phyloP scores from a whole-genome alignment of 805 yeast species.

The Candida khao-thaluensis region DNA sequence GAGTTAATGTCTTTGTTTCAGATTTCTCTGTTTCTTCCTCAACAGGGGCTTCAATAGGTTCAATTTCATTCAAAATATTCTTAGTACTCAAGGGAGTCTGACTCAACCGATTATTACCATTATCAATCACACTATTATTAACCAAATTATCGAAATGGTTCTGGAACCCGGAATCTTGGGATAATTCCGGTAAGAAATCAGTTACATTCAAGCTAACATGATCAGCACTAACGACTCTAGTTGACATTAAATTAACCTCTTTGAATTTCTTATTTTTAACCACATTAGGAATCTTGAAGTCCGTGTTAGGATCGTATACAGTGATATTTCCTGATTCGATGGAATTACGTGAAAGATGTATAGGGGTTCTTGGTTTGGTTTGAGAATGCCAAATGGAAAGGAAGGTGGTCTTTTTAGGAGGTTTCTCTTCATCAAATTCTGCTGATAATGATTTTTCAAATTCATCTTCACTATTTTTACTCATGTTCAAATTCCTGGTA shows the following conservation, averaged over 20 bases:
- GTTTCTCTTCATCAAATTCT: constrained; percentile 34
- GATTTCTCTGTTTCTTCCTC: not conserved
- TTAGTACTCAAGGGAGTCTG: constrained; percentile 27
- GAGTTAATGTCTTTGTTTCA: not conserved
- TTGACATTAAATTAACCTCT: constrained; percentile 42
- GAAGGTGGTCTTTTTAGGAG: constrained; percentile 23
- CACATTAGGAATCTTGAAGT: constrained; percentile 27
- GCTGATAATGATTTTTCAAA: constrained; percentile 44
- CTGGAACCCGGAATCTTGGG: constrained; percentile 50
- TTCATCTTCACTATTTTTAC: constrained; percentile 18
- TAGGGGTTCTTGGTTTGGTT: constrained; percentile 20
- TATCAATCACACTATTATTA: constrained; percentile 13
- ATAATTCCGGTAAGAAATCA: constrained; percentile 45
- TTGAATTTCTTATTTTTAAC: constrained; percentile 32
- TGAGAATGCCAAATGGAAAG: constrained; percentile 46
- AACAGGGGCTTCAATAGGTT: constrained; percentile 8
- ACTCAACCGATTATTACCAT: constrained; percentile 22
- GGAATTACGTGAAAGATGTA: constrained; percentile 2
- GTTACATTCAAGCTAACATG: constrained; percentile 41
- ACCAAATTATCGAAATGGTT: constrained; percentile 35
- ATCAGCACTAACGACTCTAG: constrained; percentile 43
- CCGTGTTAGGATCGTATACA: constrained; percentile 14
- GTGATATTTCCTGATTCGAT: constrained; percentile 14
- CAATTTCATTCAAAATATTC: constrained; percentile 28
- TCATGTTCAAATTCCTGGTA: constrained; percentile 23